Conservation (phyloP, 768 basidiomycete genomes). For the Gloeophyllum trabeum region DNA sequence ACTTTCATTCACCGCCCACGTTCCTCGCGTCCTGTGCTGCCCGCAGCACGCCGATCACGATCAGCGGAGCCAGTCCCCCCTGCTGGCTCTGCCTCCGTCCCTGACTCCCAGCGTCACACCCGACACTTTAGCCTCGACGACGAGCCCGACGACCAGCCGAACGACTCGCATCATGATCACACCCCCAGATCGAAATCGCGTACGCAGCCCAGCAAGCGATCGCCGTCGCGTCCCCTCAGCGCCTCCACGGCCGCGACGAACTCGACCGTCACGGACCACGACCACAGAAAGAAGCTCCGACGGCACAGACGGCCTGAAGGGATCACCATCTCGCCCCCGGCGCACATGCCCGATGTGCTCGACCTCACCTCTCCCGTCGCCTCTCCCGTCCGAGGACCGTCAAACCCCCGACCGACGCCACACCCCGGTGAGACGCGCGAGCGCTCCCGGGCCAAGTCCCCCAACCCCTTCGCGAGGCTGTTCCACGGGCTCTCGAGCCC, state of each 20-base stretch:
- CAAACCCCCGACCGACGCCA: too few species aligned
- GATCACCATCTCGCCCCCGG: too few species aligned
- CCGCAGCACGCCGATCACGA: not conserved
- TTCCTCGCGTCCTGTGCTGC: not conserved
- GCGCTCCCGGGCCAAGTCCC: too few species aligned
- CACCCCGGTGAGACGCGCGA: too few species aligned
- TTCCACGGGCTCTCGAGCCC: too few species aligned
- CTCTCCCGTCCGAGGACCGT: too few species aligned
- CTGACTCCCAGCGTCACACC: conserved; percentile 3
- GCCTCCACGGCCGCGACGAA: conserved; percentile 53
- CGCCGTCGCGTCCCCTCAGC: conserved; percentile 50
- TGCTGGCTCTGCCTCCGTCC: not conserved
- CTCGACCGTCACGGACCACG: conserved; percentile 45
- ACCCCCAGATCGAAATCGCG: conserved; percentile 13
- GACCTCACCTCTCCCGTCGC: too few species aligned
- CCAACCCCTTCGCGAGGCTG: too few species aligned
- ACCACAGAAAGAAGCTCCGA: too few species aligned
- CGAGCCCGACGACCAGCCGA: not conserved
- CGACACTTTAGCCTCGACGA: conserved; percentile 7
- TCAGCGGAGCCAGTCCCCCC: not conserved
- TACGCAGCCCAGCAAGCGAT: conserved; percentile 36
- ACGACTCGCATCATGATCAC: conserved; percentile 4
- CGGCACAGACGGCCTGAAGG: too few species aligned
- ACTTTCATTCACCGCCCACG: not conserved
- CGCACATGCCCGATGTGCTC: too few species aligned